These are phyloP conservation scores for Candolleomyces efflorescens DNA, from an alignment of 768 basidiomycete genomes.

Conservation along the genomic window DNA sequence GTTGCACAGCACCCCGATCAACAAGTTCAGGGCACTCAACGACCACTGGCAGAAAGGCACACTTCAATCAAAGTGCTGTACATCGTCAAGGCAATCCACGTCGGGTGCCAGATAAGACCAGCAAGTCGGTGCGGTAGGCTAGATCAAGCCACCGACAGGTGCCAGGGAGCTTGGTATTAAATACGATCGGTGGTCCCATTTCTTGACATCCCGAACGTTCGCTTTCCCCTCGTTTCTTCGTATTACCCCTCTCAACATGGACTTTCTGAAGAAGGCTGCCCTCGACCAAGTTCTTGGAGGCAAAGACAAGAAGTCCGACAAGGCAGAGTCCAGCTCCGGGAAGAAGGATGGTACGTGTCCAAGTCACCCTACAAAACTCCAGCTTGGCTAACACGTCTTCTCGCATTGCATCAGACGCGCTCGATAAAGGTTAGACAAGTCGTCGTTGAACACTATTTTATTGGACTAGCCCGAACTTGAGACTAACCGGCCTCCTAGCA, in stretches of 20 bases:
- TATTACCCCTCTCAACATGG: not conserved
- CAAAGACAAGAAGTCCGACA: not conserved
- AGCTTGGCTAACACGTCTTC: not conserved
- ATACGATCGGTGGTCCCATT: no score
- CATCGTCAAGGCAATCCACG: no score
- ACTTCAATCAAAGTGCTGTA: no score
- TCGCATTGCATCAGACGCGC: not conserved
- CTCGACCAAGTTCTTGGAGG: not conserved
- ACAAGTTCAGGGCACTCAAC: no score
- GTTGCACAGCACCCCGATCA: no score
- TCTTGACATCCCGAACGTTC: no score
- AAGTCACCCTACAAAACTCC: not conserved
- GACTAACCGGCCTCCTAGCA: constrained; percentile 15
- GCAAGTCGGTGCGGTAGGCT: no score
- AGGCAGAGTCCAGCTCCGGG: not conserved
- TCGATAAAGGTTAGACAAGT: constrained; percentile 2
- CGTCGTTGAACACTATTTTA: not conserved
- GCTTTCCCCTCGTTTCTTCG: not conserved
- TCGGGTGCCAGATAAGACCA: no score
- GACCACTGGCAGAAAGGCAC: no score
- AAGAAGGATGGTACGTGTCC: not conserved
- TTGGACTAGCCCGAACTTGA: not conserved
- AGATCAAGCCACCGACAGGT: no score
- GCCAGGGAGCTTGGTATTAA: no score
- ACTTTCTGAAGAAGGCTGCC: constrained; percentile 1